Evolutionary conservation across 169 alveolate species (phyloP), one percentile per base, ranked within the genome.

Genomic region (Cryptosporidium sp.): DNA sequence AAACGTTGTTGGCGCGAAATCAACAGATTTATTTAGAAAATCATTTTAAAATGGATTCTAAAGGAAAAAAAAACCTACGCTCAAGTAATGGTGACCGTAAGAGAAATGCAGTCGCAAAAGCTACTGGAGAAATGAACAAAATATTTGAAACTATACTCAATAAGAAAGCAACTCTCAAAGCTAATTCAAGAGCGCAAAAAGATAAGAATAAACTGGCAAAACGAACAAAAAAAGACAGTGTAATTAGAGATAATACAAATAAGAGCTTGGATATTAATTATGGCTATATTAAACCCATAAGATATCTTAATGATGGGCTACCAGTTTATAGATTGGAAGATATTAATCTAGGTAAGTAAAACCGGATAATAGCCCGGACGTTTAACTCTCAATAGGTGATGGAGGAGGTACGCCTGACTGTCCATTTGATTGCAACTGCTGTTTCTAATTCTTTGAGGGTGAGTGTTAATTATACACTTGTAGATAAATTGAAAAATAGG

Each of bases 361-460:
- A 16, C 23, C 26, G 5, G 5, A 18, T 67, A 67, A 33, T 67
- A 5, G 23, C 33, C 44, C 4, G 18, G 31, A 56, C 18, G 0
- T 23, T 39, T 69, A 62, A 61, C 33, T 61, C 37, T 29, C 10
- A 29, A 16, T 2, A 80, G 89, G 89, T 80, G 14, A 33, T 31
- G 89, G 89, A 29, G 89, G 89, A 12, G 65, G 45, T 23, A 80
- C 89, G 10, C 80, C 89, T 4, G 89, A 80, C 5, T 80, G 89
- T 39, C 89, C 89, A 62, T 80, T 80, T 42, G 75, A 80, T 42
- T 80, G 89, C 21, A 39, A 21, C 3, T 80, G 89, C 21, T 80
- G 89, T 33, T 80, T 60, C 48, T 80, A 23, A 70, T 12, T 14
- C 4, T 33, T 33, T 67, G 23, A n/a, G 18, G 21, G 35, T 21